A percentile compares a stretch with the other conserved stretches of the same genome.
phyloP scores from a whole-genome alignment of 164 flowering plant genomes.

The Sextonia rubra region DNA sequence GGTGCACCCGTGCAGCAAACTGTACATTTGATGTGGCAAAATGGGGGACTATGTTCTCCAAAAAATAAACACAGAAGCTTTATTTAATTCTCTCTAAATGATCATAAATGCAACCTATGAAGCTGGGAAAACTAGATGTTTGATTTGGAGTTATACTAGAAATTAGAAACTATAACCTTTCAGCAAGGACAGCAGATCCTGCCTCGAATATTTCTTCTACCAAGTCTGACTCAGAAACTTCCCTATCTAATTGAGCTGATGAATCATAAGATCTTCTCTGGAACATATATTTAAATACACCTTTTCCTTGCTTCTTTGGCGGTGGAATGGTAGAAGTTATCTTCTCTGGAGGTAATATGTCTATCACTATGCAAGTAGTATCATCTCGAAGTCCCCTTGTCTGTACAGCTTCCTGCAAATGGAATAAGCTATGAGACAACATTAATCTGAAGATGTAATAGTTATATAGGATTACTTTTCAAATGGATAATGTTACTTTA shows the following conservation, averaged over 20 bases:
- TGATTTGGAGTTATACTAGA: background rate
- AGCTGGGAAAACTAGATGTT: too few relatives aligned
- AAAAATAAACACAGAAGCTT: too few relatives aligned
- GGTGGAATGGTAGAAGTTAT: slow-evolving; percentile 47
- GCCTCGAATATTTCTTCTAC: slow-evolving; percentile 90
- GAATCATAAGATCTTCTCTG: slow-evolving; percentile 64
- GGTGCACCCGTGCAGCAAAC: too few relatives aligned
- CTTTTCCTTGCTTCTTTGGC: slow-evolving; percentile 72
- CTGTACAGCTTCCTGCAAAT: slow-evolving; percentile 72
- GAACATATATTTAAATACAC: slow-evolving; percentile 82
- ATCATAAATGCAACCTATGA: too few relatives aligned
- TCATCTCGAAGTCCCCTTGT: slow-evolving; percentile 90
- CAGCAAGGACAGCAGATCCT: slow-evolving; percentile 94
- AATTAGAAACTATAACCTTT: slow-evolving; percentile 69
- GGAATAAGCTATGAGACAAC: slow-evolving; percentile 3
- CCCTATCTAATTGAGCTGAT: slow-evolving; percentile 39
- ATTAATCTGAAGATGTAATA: background rate
- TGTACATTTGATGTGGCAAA: too few relatives aligned
- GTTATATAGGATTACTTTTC: background rate
- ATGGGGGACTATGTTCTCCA: too few relatives aligned
- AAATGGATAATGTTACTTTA: slow-evolving; percentile 39
- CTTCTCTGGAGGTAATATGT: slow-evolving; percentile 72
- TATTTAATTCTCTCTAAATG: too few relatives aligned
- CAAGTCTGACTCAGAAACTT: slow-evolving; percentile 61
- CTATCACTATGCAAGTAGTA: slow-evolving; percentile 94